A percentile compares a stretch with the other conserved stretches of the same genome.
These are phyloP conservation scores for Sporothrix mexicana DNA, from an alignment of 2,329 filamentous ascomycete species.

Conservation along the genomic window DNA sequence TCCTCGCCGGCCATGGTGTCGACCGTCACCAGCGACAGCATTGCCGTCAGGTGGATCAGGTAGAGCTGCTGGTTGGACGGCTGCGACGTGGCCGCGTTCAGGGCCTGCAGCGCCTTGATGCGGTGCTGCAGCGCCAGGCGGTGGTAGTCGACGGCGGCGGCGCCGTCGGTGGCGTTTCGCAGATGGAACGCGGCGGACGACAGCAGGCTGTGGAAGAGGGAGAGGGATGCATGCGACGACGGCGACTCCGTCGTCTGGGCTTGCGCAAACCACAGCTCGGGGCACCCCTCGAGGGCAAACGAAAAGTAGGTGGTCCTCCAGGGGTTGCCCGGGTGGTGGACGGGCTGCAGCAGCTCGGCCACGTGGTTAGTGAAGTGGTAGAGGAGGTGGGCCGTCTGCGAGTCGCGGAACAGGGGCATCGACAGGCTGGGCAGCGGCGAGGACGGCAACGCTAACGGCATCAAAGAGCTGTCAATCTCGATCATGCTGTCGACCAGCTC, in stretches of 20 bases:
- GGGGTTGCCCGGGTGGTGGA: constrained; percentile 31
- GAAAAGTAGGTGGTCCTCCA: constrained; percentile 29
- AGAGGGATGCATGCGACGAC: neutral
- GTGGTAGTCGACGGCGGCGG: constrained; percentile 19
- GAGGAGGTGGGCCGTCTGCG: constrained; percentile 22
- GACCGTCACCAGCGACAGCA: constrained; percentile 33
- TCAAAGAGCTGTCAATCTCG: neutral
- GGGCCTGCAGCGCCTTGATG: constrained; percentile 18
- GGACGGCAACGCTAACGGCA: neutral
- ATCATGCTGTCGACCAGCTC: neutral
- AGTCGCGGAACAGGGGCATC: constrained; percentile 10
- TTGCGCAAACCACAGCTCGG: neutral
- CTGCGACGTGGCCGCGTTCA: neutral
- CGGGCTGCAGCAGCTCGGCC: constrained; percentile 31
- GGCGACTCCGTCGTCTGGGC: neutral
- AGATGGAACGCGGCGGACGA: constrained; percentile 32
- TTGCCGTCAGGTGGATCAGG: constrained; percentile 29
- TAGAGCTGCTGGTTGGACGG: constrained; percentile 27
- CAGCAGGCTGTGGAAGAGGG: constrained; percentile 29
- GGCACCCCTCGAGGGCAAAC: constrained; percentile 10
- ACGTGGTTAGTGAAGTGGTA: constrained; percentile 32
- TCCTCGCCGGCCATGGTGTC: constrained; percentile 34
- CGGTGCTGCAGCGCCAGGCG: constrained; percentile 20
- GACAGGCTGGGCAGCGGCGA: neutral
- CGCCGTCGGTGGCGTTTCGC: constrained; percentile 26